A percentile compares a stretch with the other conserved stretches of the same genome.
Evolutionary conservation across 176 grass and related monocot species (phyloP).

Genomic region (Oryza longistaminata): DNA sequence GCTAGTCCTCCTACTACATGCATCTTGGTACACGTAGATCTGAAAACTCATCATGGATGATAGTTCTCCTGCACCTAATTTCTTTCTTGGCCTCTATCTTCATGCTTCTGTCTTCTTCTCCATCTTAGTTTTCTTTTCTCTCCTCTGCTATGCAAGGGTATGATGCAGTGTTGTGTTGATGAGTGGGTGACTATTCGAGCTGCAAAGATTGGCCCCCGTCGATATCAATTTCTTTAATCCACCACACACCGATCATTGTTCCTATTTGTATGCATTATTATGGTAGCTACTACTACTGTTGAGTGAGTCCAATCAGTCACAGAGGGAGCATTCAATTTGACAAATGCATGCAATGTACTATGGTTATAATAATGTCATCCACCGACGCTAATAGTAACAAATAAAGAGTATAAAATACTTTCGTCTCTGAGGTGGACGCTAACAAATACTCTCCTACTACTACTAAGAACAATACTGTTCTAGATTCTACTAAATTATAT

Average conservation of each 20-base stretch:
- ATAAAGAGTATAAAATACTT: not conserved
- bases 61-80: slow-evolving; percentile 30
- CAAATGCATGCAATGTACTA: not conserved
- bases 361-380: not conserved
- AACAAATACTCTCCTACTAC: not conserved
- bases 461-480: not conserved
- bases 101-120: no score
- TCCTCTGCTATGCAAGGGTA: not conserved
- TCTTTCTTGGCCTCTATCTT: not conserved
- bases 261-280: not conserved
- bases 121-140: not conserved
- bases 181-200: not conserved
- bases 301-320: not conserved
- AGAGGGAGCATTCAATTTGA: slow-evolving; percentile 2
- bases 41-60: not conserved
- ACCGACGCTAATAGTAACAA: not conserved
- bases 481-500: not conserved
- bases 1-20: no score
- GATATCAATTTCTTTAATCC: not conserved
- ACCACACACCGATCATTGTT: not conserved
- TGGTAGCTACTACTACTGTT: not conserved
- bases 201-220: not conserved
- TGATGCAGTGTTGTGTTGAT: no score
- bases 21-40: not conserved
- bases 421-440: not conserved